Evolutionary conservation across 768 basidiomycete species (phyloP).

Genomic region (Mycena alexandri): DNA sequence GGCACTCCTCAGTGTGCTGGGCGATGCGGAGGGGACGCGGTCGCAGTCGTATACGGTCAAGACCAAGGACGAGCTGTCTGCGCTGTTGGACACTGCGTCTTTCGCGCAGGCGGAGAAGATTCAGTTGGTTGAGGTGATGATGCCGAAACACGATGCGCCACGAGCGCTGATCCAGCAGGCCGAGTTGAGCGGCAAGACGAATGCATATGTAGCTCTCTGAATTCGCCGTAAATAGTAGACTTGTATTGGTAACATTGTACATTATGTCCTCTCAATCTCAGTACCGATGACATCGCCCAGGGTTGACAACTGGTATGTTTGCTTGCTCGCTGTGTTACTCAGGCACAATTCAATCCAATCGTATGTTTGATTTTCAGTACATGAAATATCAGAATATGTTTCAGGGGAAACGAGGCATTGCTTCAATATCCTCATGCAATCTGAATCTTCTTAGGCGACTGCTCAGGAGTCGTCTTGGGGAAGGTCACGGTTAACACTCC

Average conservation of each 20-base stretch:
- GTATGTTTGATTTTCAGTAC: too few relatives aligned
- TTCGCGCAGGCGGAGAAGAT: constrained; percentile 78
- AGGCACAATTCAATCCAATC: too few relatives aligned
- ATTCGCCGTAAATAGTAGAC: background rate
- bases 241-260: background rate
- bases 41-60: constrained; percentile 75
- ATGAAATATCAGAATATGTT: too few relatives aligned
- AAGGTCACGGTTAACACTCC: constrained; percentile 67
- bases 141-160: constrained; percentile 82
- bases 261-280: too few relatives aligned
- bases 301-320: too few relatives aligned
- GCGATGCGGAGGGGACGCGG: constrained; percentile 62
- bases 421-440: constrained; percentile 48
- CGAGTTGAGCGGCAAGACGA: constrained; percentile 65
- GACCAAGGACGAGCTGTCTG: constrained; percentile 75
- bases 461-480: constrained; percentile 60
- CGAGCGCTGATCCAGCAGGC: constrained; percentile 68
- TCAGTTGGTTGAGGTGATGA: constrained; percentile 85
- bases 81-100: constrained; percentile 69
- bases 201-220: constrained; percentile 52
- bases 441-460: constrained; percentile 43
- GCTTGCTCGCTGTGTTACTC: too few relatives aligned
- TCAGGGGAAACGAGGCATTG: too few relatives aligned
- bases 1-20: constrained; percentile 69
- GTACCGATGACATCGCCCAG: too few relatives aligned